Evolutionary conservation across 1,284 basidiomycete species (phyloP).

Genomic region (Ceratobasidium sp.): DNA sequence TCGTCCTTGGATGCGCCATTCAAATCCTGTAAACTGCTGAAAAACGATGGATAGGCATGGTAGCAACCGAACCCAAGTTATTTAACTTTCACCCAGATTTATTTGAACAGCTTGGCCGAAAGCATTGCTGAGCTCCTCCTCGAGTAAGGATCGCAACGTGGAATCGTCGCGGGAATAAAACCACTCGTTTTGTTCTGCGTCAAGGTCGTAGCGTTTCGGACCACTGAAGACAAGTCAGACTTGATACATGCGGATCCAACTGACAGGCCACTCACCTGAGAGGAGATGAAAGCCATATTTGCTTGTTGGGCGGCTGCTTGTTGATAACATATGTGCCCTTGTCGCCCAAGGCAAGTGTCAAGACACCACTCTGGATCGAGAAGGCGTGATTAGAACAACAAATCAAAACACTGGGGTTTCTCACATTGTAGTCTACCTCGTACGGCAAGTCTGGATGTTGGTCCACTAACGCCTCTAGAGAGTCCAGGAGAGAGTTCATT

Average conservation of each 20-base stretch:
- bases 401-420: slow-evolving; percentile 53
- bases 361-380: slow-evolving; percentile 77
- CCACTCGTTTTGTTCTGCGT: slow-evolving; percentile 69
- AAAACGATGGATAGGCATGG: too few species aligned
- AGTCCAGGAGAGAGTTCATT: slow-evolving; percentile 85
- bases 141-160: slow-evolving; percentile 72
- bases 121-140: slow-evolving; percentile 65
- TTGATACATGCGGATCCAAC: neutral
- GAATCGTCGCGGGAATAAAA: slow-evolving; percentile 77
- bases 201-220: slow-evolving; percentile 88
- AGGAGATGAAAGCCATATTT: slow-evolving; percentile 98
- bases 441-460: slow-evolving; percentile 60
- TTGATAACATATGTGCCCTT: slow-evolving; percentile 99
- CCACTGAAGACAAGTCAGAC: slow-evolving; percentile 64
- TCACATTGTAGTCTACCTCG: slow-evolving; percentile 94
- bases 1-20: too few species aligned
- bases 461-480: slow-evolving; percentile 82
- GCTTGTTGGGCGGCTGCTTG: slow-evolving; percentile 99
- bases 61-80: too few species aligned
- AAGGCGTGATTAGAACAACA: slow-evolving; percentile 45
- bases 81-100: slow-evolving; percentile 49
- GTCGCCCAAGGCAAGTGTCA: slow-evolving; percentile 84
- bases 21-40: too few species aligned
- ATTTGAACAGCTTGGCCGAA: slow-evolving; percentile 48
- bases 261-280: slow-evolving; percentile 63